These are phyloP conservation scores for Annulohypoxylon moriforme DNA, from an alignment of 495 filamentous ascomycete species.

Conservation along the genomic window DNA sequence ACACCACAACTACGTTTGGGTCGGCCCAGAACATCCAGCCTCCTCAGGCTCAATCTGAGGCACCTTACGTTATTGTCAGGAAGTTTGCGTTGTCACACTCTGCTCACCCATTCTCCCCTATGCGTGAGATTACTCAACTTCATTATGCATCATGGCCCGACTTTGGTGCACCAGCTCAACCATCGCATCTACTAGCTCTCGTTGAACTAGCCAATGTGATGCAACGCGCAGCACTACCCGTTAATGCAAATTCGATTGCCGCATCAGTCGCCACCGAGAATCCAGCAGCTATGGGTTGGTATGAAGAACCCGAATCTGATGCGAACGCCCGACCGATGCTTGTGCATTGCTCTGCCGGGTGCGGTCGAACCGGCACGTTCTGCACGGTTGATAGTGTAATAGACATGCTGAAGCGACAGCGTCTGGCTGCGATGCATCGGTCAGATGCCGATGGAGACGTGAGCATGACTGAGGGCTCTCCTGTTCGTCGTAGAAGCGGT, in stretches of 20 bases:
- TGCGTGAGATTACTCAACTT: conserved; percentile 93
- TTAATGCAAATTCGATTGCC: conserved; percentile 48
- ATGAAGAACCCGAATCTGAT: conserved; percentile 65
- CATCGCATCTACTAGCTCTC: conserved; percentile 83
- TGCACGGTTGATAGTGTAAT: conserved; percentile 96
- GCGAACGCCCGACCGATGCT: conserved; percentile 74
- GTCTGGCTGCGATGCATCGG: conserved; percentile 49
- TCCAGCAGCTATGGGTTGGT: conserved; percentile 49
- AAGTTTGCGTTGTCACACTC: conserved; percentile 87
- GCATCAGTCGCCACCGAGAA: conserved; percentile 47
- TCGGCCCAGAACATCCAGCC: conserved; percentile 27
- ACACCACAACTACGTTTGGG: conserved; percentile 41
- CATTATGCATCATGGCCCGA: conserved; percentile 97
- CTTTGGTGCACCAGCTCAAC: conserved; percentile 92
- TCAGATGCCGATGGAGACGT: conserved; percentile 58
- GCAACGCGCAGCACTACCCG: conserved; percentile 57
- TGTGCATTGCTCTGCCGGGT: conserved; percentile 96
- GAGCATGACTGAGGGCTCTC: conserved; percentile 48
- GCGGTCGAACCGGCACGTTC: conserved; percentile 94
- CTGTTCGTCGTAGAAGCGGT: conserved; percentile 16
- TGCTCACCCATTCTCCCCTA: conserved; percentile 80
- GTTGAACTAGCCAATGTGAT: conserved; percentile 85
- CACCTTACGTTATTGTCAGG: conserved; percentile 82
- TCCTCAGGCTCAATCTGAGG: conserved; percentile 56
- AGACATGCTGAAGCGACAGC: conserved; percentile 89